phyloP scores from a whole-genome alignment of 257 asterid genomes.

The Primulina tabacum region DNA sequence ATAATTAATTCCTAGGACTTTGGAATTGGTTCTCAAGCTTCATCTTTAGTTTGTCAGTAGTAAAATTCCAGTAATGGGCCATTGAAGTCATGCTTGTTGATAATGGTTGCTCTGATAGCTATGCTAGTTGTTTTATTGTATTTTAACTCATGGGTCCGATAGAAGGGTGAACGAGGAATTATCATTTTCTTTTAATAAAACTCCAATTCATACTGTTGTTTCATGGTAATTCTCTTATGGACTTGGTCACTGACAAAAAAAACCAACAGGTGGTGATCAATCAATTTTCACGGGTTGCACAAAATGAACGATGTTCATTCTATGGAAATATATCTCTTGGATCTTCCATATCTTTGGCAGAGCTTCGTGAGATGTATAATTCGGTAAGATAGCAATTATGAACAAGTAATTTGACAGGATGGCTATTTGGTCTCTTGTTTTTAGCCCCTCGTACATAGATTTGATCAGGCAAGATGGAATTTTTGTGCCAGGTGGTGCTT shows the following conservation, averaged over 20 bases:
- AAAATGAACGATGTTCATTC: constrained; percentile 73
- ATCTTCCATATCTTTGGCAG: constrained; percentile 62
- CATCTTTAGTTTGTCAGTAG: no score
- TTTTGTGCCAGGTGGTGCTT: constrained; percentile 68
- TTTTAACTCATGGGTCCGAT: background rate
- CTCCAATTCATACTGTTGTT: background rate
- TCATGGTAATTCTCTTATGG: constrained; percentile 28
- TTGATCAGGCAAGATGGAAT: constrained; percentile 10
- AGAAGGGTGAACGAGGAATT: background rate
- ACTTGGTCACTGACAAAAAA: constrained; percentile 36
- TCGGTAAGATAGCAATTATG: constrained; percentile 47
- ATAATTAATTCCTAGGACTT: no score
- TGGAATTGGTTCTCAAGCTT: no score
- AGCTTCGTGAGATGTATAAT: constrained; percentile 76
- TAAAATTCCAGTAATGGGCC: no score
- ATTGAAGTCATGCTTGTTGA: background rate
- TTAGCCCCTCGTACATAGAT: constrained; percentile 1
- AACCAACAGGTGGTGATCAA: constrained; percentile 75
- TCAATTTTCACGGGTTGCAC: constrained; percentile 78
- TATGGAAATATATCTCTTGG: constrained; percentile 85
- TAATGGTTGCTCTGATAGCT: constrained; percentile 10
- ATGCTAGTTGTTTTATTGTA: background rate
- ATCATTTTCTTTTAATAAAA: background rate
- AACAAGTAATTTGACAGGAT: constrained; percentile 13
- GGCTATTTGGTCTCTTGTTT: constrained; percentile 8